These are phyloP conservation scores for Pezicula neosporulosa DNA, from an alignment of 2,329 filamentous ascomycete species.

Conservation along the genomic window DNA sequence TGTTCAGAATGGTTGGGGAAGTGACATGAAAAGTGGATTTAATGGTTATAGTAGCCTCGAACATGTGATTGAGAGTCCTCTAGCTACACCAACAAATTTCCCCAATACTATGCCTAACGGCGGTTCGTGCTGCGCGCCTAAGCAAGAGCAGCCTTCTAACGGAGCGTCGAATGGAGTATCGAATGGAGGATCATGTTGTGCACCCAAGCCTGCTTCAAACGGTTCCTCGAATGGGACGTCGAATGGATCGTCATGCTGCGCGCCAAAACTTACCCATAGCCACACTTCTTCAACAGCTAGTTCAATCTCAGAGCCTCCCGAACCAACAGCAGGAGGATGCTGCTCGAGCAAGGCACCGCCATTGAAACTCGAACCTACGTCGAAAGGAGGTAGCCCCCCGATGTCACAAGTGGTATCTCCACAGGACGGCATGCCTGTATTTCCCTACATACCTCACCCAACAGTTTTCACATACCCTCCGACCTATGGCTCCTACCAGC, in stretches of 20 bases:
- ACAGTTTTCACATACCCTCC: constrained; percentile 50
- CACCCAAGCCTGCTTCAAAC: constrained; percentile 2
- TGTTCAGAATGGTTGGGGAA: constrained; percentile 4
- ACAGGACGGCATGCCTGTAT: constrained; percentile 20
- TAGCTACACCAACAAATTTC: constrained; percentile 14
- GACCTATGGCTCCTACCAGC: constrained; percentile 51
- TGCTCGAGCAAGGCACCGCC: constrained; percentile 31
- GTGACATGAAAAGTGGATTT: constrained; percentile 17
- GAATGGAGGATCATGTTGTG: constrained; percentile 13
- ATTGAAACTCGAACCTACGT: constrained; percentile 15
- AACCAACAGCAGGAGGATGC: constrained; percentile 26
- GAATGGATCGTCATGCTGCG: constrained; percentile 10
- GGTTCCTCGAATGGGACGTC: not conserved
- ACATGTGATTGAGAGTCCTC: constrained; percentile 20
- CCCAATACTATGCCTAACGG: constrained; percentile 11
- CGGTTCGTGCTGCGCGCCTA: constrained; percentile 7
- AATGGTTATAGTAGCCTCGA: constrained; percentile 10
- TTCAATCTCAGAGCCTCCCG: constrained; percentile 15
- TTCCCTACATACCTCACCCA: constrained; percentile 31
- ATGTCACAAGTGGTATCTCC: constrained; percentile 22
- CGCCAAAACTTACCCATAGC: constrained; percentile 17
- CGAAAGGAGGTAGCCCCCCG: constrained; percentile 8
- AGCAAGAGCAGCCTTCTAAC: not conserved
- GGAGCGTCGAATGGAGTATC: not conserved
- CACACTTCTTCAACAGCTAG: constrained; percentile 19